phyloP scores from a whole-genome alignment of 306 rosid species.

The Sechiopsis laciniata region DNA sequence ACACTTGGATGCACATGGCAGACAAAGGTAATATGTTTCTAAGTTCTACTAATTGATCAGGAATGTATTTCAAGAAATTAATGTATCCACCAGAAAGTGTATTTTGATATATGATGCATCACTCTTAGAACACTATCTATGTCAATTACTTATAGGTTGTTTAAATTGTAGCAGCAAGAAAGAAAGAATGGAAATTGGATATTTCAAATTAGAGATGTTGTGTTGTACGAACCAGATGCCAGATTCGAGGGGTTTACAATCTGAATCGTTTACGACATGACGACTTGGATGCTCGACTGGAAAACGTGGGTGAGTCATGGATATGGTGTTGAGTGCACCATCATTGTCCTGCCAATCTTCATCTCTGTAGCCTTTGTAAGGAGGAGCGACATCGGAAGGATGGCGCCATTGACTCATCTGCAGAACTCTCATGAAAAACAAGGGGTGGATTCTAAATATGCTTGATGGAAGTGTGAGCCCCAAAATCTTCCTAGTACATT shows the following conservation, averaged over 20 bases:
- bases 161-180: not conserved
- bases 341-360: slow-evolving; percentile 98
- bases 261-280: slow-evolving; percentile 66
- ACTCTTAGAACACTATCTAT: no score
- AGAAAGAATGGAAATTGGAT: not conserved
- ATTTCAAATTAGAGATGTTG: not conserved
- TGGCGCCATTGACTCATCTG: slow-evolving; percentile 95
- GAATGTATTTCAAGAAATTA: not conserved
- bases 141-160: not conserved
- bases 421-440: slow-evolving; percentile 76
- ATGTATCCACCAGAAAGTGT: not conserved
- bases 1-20: not conserved
- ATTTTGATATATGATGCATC: no score
- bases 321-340: slow-evolving; percentile 90
- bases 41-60: not conserved
- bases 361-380: slow-evolving; percentile 96
- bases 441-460: slow-evolving; percentile 64
- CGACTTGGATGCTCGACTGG: slow-evolving; percentile 76
- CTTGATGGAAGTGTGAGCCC: slow-evolving; percentile 79
- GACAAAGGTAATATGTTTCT: not conserved
- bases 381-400: slow-evolving; percentile 73
- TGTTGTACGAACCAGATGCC: slow-evolving; percentile 57
- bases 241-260: slow-evolving; percentile 67
- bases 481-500: slow-evolving; percentile 68
- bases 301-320: slow-evolving; percentile 85